These are phyloP conservation scores for Casuarina equisetifolia DNA, from an alignment of 306 rosid species.

Conservation along the genomic window DNA sequence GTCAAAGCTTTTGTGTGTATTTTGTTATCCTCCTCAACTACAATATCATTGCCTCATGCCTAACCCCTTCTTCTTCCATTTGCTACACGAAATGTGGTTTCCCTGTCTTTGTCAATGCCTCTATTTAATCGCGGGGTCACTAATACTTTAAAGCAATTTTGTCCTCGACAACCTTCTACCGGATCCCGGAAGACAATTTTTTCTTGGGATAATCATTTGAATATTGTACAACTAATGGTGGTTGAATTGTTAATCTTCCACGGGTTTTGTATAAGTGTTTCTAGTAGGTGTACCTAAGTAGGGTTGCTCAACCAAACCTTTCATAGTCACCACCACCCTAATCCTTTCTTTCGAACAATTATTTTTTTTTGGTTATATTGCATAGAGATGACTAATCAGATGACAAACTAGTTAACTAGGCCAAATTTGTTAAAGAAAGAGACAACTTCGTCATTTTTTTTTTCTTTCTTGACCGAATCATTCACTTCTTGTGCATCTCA, in stretches of 20 bases:
- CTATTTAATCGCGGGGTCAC: not conserved
- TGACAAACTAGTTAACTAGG: no score
- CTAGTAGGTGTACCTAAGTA: conserved; percentile 32
- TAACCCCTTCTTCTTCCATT: no score
- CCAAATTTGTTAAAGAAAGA: no score
- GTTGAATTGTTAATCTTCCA: not conserved
- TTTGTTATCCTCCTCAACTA: no score
- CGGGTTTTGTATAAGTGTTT: not conserved
- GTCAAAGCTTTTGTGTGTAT: no score
- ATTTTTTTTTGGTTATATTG: no score
- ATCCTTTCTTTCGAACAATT: conserved; percentile 1
- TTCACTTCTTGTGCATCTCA: no score
- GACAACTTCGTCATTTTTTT: no score
- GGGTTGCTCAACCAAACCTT: conserved; percentile 32
- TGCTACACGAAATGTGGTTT: not conserved
- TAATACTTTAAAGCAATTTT: not conserved
- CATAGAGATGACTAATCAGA: no score
- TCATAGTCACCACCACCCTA: not conserved
- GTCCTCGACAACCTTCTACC: not conserved
- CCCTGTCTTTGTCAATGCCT: not conserved
- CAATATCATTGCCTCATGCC: no score
- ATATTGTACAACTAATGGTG: not conserved
- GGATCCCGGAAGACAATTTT: not conserved
- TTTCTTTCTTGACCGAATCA: no score
- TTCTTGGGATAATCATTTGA: not conserved